phyloP scores from a whole-genome alignment of 768 basidiomycete genomes.

The Agaricus sinodeliciosus region DNA sequence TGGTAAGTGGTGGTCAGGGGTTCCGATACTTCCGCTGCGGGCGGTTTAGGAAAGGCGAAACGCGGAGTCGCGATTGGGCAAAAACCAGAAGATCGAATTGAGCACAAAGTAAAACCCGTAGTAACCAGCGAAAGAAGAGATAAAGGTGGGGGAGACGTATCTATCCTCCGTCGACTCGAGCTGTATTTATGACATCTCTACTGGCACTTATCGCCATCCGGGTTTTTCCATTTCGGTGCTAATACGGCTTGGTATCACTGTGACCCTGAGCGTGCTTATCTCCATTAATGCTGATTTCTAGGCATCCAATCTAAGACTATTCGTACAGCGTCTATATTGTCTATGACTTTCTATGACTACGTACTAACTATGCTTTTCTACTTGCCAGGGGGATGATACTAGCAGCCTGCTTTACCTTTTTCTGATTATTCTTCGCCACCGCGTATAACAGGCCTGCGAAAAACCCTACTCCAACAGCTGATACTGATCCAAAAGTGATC shows the following conservation, averaged over 20 bases:
- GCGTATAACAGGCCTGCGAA: conserved; percentile 90
- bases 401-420: conserved; percentile 49
- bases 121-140: not conserved
- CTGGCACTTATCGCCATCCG: not conserved
- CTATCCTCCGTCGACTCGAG: not conserved
- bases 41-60: conserved; percentile 3
- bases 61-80: not conserved
- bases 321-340: not conserved
- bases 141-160: conserved; percentile 1
- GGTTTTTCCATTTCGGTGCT: conserved; percentile 20
- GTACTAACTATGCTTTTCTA: conserved; percentile 31
- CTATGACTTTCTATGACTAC: conserved; percentile 14
- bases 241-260: conserved; percentile 18
- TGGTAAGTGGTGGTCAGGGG: conserved; percentile 18
- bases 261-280: conserved; percentile 16
- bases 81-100: not conserved
- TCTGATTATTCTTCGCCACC: conserved; percentile 91
- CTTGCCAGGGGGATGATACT: conserved; percentile 57
- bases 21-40: conserved; percentile 3
- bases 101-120: conserved; percentile 1
- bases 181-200: not conserved
- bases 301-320: too few species aligned
- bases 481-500: conserved; percentile 82
- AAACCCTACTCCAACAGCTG: conserved; percentile 84
- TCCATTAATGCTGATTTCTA: conserved; percentile 10